Evolutionary conservation across 2,329 filamentous ascomycete species (phyloP).

Genomic region (Talaromyces sp.): DNA sequence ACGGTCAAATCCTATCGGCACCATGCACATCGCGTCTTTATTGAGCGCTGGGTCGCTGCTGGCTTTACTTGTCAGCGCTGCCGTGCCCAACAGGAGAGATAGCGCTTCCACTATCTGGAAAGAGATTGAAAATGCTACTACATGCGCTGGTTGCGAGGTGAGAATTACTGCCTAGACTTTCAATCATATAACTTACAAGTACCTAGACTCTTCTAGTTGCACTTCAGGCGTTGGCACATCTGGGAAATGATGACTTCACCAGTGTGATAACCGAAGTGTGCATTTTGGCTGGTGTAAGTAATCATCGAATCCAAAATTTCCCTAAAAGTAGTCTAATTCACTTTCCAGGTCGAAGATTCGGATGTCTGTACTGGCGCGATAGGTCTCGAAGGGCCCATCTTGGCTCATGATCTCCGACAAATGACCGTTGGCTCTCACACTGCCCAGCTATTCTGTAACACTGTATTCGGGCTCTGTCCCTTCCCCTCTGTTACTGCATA

Average conservation of each 20-base stretch:
- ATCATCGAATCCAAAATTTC: not conserved
- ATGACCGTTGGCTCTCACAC: conserved; percentile 52
- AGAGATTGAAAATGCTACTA: conserved; percentile 33
- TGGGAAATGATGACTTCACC: conserved; percentile 47
- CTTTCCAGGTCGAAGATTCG: conserved; percentile 47
- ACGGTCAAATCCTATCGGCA: not conserved
- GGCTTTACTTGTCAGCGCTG: conserved; percentile 18
- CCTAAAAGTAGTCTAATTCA: not conserved
- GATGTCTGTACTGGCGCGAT: conserved; percentile 59
- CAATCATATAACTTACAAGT: not conserved
- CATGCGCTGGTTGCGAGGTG: conserved; percentile 37
- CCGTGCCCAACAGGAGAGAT: conserved; percentile 20
- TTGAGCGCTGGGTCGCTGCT: conserved; percentile 1
- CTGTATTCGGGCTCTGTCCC: conserved; percentile 55
- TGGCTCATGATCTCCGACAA: conserved; percentile 51
- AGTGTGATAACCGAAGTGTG: conserved; percentile 39
- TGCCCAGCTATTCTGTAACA: conserved; percentile 53
- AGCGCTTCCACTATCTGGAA: conserved; percentile 30
- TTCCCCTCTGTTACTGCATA: conserved; percentile 49
- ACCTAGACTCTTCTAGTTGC: conserved; percentile 37
- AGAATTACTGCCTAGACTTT: not conserved
- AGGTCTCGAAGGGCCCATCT: conserved; percentile 53
- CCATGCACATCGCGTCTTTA: conserved; percentile 4
- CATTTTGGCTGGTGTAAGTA: conserved; percentile 31
- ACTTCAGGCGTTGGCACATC: conserved; percentile 46